Conservation (phyloP, 495 filamentous ascomycete genomes). For the Recurvomyces mirabilis region DNA sequence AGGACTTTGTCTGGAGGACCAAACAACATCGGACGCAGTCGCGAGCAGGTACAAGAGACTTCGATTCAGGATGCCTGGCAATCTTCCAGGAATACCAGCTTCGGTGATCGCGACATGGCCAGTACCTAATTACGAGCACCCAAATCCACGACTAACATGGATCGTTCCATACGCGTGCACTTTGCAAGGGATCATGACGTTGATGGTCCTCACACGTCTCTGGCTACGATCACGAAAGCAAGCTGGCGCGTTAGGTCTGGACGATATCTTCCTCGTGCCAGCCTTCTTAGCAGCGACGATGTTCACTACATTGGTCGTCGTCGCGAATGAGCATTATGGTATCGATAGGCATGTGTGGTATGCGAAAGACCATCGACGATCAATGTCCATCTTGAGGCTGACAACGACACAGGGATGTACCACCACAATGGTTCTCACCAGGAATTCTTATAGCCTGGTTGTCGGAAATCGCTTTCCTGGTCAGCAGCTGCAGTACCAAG, state of each 20-base stretch:
- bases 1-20: no score
- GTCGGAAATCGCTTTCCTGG: conserved; percentile 20
- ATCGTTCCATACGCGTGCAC: not conserved
- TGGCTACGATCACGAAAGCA: not conserved
- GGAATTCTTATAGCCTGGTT: conserved; percentile 20
- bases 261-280: conserved; percentile 3
- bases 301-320: conserved; percentile 4
- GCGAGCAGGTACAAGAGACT: no score
- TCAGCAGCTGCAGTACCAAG: conserved; percentile 24
- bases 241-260: conserved; percentile 4
- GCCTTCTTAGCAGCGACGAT: conserved; percentile 3
- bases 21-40: no score
- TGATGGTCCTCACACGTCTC: conserved; percentile 3
- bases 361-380: not conserved
- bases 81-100: conserved; percentile 3
- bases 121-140: conserved; percentile 3
- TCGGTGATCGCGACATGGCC: conserved; percentile 8
- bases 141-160: conserved; percentile 1
- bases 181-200: not conserved
- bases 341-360: conserved; percentile 25
- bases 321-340: conserved; percentile 11
- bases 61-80: conserved; percentile 6
- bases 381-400: not conserved
- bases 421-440: conserved; percentile 2
- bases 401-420: conserved; percentile 18